Evolutionary conservation across 495 filamentous ascomycete species (phyloP).

Genomic region (Aspergillus mulundensis): DNA sequence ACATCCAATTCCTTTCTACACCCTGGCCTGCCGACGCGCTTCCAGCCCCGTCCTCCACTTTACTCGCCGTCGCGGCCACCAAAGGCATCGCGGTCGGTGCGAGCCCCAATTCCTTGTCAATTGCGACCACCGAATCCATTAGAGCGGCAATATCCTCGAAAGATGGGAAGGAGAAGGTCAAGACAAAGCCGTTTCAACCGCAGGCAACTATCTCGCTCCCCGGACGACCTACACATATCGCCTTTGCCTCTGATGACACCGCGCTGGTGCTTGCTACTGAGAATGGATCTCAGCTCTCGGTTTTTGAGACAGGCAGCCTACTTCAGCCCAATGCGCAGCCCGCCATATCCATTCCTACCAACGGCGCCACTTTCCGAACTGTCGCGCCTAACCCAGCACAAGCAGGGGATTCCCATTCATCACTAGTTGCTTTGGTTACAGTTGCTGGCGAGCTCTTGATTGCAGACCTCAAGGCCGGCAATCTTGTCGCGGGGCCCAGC

Average conservation of each 20-base stretch:
- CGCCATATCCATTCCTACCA: conserved; percentile 70
- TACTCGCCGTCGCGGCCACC: conserved; percentile 76
- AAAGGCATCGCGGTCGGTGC: conserved; percentile 85
- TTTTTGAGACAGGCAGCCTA: conserved; percentile 70
- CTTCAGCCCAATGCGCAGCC: conserved; percentile 60
- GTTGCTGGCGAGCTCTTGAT: conserved; percentile 74
- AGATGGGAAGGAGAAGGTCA: conserved; percentile 51
- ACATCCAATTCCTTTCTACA: conserved; percentile 72
- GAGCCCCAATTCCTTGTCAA: conserved; percentile 69
- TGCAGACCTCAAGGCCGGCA: conserved; percentile 69
- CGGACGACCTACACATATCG: conserved; percentile 78
- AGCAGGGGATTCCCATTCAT: conserved; percentile 38
- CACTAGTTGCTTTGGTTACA: conserved; percentile 73
- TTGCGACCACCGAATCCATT: conserved; percentile 74
- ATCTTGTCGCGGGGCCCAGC: conserved; percentile 54
- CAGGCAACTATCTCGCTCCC: conserved; percentile 67
- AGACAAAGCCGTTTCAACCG: conserved; percentile 68
- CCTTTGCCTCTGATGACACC: conserved; percentile 80
- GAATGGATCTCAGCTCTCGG: conserved; percentile 72
- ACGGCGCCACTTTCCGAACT: conserved; percentile 66
- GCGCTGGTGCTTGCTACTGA: conserved; percentile 82
- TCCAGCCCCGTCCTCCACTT: conserved; percentile 77
- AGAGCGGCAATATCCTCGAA: conserved; percentile 66
- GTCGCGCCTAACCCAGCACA: conserved; percentile 77
- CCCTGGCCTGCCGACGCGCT: conserved; percentile 70